phyloP scores from a whole-genome alignment of 2,329 filamentous ascomycete species.

The Colletotrichum orchidophilum region DNA sequence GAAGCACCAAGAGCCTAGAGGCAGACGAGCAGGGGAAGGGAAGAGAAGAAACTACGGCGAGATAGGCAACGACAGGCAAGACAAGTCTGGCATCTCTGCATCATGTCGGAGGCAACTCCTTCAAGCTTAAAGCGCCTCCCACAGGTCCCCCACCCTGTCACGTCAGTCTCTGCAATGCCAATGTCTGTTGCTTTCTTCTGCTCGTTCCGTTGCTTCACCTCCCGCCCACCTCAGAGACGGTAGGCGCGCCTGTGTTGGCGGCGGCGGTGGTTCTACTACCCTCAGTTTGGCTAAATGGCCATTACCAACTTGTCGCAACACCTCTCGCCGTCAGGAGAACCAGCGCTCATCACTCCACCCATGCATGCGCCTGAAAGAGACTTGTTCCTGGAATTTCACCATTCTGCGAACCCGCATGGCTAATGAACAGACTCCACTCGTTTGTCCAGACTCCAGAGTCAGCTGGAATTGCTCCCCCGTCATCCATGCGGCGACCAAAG shows the following conservation, averaged over 20 bases:
- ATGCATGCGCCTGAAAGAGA: neutral
- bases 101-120: neutral
- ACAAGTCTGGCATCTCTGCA: neutral
- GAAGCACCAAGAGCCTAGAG: neutral
- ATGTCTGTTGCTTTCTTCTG: neutral
- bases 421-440: neutral
- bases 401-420: conserved; percentile 5
- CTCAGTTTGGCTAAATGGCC: neutral
- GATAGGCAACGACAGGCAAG: neutral
- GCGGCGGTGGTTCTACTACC: neutral
- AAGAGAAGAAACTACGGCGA: neutral
- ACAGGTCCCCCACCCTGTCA: neutral
- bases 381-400: neutral
- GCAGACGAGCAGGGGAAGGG: neutral
- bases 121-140: conserved; percentile 15
- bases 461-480: neutral
- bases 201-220: neutral
- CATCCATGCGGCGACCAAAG: neutral
- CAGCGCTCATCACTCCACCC: conserved; percentile 10
- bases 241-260: neutral
- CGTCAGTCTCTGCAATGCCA: neutral
- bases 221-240: neutral
- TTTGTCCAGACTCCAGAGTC: neutral
- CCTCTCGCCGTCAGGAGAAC: conserved; percentile 3
- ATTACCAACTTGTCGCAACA: neutral